Evolutionary conservation across 2,329 filamentous ascomycete genomes (phyloP), one percentile per base, ranked within the genome.

Genomic region (Colletotrichum tropicicola): DNA sequence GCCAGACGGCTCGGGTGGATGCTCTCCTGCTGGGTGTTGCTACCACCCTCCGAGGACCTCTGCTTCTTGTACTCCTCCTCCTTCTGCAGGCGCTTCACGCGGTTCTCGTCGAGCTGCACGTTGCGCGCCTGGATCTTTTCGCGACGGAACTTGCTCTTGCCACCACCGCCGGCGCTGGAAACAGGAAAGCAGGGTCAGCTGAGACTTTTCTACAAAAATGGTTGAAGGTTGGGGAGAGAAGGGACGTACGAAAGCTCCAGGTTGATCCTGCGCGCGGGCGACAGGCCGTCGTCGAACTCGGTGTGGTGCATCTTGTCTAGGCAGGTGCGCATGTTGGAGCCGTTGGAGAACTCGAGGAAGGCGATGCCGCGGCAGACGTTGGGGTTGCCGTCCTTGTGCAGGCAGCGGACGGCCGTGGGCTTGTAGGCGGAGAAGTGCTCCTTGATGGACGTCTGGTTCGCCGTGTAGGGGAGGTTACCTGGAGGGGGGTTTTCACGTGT

Each of bases 321-420:
- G 74, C 93, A 97, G 30, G 93, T 96, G 83, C 97, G 92, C 93
- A 97, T 97, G 74, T 91, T 89, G 78, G 94, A 92, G 79, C 90
- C 97, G 70, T 89, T 86, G 68, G 89, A 89, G 75, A 98, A 98
- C 78, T 98, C 95, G 71, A 98, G 83, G 77, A 98, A 97, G 6
- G 92, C 93, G 72, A 92, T 91, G 35, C 93, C 92, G 70, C 91
- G 91, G 73, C 88, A 91, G 69, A 89, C 87, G 58, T 82, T 83
- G 12, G 86, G 84, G 68, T 88, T 83, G 57, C 82, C 81, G 70
- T 89, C 88, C 72, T 92, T 86, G 56, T 89, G 92, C 49, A 92
- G 87, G 66, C 93, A 89, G 21, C 95, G 92, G 52, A 96, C 84
- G 2, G 86, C 85, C 55, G 81, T 84, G 8, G 93, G 93, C 53